Base-by-base conservation (phyloP, 352 stramenopile genomes). In the Phytophthora chlamydospora region DNA sequence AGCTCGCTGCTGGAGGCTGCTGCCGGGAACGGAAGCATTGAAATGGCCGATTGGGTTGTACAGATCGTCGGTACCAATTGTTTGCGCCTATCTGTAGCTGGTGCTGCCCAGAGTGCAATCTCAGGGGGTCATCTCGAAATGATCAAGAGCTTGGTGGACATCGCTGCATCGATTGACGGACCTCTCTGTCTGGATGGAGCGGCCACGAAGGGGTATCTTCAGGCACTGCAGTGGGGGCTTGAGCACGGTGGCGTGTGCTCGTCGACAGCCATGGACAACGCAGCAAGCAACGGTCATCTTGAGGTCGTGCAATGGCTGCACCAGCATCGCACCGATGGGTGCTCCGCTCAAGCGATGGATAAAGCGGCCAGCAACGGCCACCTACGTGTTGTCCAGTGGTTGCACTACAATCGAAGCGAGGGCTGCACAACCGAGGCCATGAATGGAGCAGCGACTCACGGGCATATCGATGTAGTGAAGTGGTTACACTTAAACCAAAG, bases 391-490 rank as follows among this genome's bases (percentile, higher is more conserved):
- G 53, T 69, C 35, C 52, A 34, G 13, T 71, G 63, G 63, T 42
- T 71, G 19, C 50, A 68, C 33, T n/a, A 29, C 12, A 52, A 62
- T 43, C 36, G 62, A 7, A 10, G 1, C 6, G 67, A 76, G 29
- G 62, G 67, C 3, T 69, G 67, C 21, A 64, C 52, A 33, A 43
- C 13, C 0, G 35, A 46, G 50, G 68, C 60, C 8, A 81, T 81
- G 68, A 65, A 81, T 51, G 42, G 52, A 34, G 73, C 66, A 12
- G 66, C 73, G 7, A 47, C 31, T 21, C 46, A 66, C 29, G 66
- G 69, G 0, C 70, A 76, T 19, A 38, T 76, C n/a, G 34, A 73
- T 11, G 68, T 81, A 4, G 68, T 76, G 4, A 46, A 54, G 41
- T 81, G 59, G 59, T 43, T 81, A 5, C 66, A 81, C 29, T 19